Conservation (phyloP, 2,329 filamentous ascomycete genomes). For the Neurospora crassa region DNA sequence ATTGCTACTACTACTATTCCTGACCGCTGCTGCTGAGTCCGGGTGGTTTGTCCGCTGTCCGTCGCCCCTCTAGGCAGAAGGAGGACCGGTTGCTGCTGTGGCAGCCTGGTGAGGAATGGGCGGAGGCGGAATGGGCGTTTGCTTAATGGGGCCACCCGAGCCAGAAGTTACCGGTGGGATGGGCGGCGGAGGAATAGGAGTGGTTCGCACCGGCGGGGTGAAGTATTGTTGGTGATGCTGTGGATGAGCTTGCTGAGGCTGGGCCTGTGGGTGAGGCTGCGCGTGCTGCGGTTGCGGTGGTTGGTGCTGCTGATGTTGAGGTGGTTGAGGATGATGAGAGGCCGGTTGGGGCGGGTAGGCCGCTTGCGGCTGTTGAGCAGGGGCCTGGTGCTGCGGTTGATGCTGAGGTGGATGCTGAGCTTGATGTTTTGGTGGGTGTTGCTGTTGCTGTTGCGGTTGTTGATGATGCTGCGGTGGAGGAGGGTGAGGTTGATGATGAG, state of each 20-base stretch:
- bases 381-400: not conserved
- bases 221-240: slow-evolving; percentile 5
- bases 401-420: slow-evolving; percentile 3
- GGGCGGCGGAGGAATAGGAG: slow-evolving; percentile 17
- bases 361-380: not conserved
- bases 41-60: slow-evolving; percentile 2
- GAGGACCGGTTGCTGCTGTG: slow-evolving; percentile 6
- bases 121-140: slow-evolving; percentile 21
- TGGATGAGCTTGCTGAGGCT: slow-evolving; percentile 1
- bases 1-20: not conserved
- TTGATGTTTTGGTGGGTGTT: slow-evolving; percentile 1
- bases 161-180: slow-evolving; percentile 10
- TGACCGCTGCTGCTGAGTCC: not conserved
- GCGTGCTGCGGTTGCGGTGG: not conserved
- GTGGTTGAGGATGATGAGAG: not conserved
- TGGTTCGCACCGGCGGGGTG: slow-evolving; percentile 11
- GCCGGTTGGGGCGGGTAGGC: not conserved
- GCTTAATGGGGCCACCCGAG: slow-evolving; percentile 11
- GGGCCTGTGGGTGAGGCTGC: not conserved
- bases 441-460: not conserved
- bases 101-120: slow-evolving; percentile 17
- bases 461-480: slow-evolving; percentile 1
- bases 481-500: slow-evolving; percentile 1
- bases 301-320: slow-evolving; percentile 3
- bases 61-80: slow-evolving; percentile 5